Evolutionary conservation across 2,329 filamentous ascomycete species (phyloP), one percentile per base, ranked within the genome.

Genomic region (Leptoxyphium fumago): DNA sequence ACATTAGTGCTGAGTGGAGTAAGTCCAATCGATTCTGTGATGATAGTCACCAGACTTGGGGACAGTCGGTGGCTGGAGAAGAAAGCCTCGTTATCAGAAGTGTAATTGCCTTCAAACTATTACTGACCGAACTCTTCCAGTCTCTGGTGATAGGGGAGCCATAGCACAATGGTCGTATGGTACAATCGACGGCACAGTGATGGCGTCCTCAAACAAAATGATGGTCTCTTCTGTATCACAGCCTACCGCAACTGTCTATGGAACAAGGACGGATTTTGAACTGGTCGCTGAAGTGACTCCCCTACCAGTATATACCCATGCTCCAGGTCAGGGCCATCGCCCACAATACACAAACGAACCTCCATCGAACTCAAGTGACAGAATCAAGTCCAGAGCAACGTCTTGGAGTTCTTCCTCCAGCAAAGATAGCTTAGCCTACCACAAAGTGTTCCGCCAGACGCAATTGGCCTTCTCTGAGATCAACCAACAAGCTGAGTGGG

Each of bases 141-240:
- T 76, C 2, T 80, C 80, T 11, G 79, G 80, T 17, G 74, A 86
- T 54, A 61, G 64, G 6, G 61, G 51, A 21, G 64, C 73, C 3
- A 56, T 71, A 32, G 73, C 79, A 36, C 61, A 78, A 51, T 87
- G 82, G 82, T 71, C 77, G 40, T 74, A 73, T 47, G 70, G 58
- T 10, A 58, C 51, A 5, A 52, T 53, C 28, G 52, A 55, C n/a
- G 48, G 41, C 50, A 50, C 36, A 43, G 46, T 46, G 18, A 26
- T 40, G 26, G 39, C 44, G 36, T 43, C 45, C 21, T 32, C 45
- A 21, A 48, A 46, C 14, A 43, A 49, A 39, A 15, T 13, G 32
- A 13, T 13, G 32, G 32, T 15, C 9, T 36, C 32, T 36, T 13
- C 15, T 15, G 32, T 15, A 13, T 36, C 32, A 5, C 11, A 13